Percentiles rank a stretch among this genome's conserved stretches.
Evolutionary conservation across 1,284 basidiomycete species (phyloP).

Genomic region (Moesziomyces antarcticus): DNA sequence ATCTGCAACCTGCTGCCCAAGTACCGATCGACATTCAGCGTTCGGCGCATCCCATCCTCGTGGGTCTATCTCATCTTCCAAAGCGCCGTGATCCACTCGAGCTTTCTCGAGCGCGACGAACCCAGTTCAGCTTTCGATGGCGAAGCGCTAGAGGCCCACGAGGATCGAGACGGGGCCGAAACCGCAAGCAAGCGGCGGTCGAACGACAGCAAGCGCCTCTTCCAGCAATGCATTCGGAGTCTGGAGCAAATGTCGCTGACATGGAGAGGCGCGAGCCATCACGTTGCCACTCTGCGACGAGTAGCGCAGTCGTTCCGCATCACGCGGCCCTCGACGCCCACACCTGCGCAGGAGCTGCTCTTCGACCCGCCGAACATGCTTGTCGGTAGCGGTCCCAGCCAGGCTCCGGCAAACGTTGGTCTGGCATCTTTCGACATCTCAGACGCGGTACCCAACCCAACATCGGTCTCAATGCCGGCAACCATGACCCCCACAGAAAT

Average conservation of each 20-base stretch:
- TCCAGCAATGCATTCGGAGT: constrained; percentile 22
- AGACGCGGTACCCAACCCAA: too few species aligned
- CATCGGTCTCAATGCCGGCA: too few species aligned
- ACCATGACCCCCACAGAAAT: too few species aligned
- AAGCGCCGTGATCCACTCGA: constrained; percentile 24
- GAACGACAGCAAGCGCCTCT: constrained; percentile 8
- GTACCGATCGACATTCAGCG: constrained; percentile 23
- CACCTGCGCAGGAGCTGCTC: not conserved
- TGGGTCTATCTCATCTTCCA: constrained; percentile 39
- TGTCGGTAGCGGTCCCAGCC: too few species aligned
- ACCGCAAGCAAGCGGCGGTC: not conserved
- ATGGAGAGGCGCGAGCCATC: constrained; percentile 25
- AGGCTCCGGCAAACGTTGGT: too few species aligned
- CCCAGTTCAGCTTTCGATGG: not conserved
- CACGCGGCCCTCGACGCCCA: constrained; percentile 13
- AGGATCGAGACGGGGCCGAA: not conserved
- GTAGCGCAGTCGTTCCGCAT: constrained; percentile 17
- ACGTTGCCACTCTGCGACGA: constrained; percentile 16
- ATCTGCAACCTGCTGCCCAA: constrained; percentile 20
- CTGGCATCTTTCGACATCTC: too few species aligned
- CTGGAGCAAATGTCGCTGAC: constrained; percentile 17
- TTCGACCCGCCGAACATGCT: too few species aligned
- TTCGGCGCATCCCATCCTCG: constrained; percentile 14
- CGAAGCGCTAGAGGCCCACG: not conserved
- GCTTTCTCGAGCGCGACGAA: constrained; percentile 5